phyloP scores from a whole-genome alignment of 108 stramenopile species.

The Cyclostephanos invisitatus region DNA sequence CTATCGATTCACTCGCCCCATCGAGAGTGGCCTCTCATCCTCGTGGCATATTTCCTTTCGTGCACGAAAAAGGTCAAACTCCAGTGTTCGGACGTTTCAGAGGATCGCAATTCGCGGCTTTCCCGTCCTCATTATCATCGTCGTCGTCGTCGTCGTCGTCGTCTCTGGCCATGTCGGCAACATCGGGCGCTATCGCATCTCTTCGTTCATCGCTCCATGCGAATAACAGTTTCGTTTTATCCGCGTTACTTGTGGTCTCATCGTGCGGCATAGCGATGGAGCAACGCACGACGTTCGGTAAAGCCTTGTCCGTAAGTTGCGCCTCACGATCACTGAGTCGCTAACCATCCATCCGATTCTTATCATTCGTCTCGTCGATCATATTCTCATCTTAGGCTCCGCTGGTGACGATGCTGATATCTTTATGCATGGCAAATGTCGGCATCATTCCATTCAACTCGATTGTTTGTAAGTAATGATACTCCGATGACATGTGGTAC shows the following conservation, averaged over 20 bases:
- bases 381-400: conserved; percentile 51
- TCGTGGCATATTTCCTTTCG: background rate
- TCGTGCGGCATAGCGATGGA: conserved; percentile 73
- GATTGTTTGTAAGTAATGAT: conserved; percentile 59
- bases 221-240: conserved; percentile 61
- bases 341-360: too few relatives aligned
- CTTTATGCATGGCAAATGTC: conserved; percentile 67
- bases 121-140: conserved; percentile 7
- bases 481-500: background rate
- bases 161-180: conserved; percentile 8
- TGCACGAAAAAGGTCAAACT: background rate
- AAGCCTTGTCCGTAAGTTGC: conserved; percentile 61
- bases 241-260: conserved; percentile 58
- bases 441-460: conserved; percentile 74
- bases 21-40: background rate
- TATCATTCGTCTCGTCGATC: background rate
- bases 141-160: conserved; percentile 7
- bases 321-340: background rate
- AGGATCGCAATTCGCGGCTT: background rate
- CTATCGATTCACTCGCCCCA: background rate
- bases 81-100: background rate
- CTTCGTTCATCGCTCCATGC: conserved; percentile 42
- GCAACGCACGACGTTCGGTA: conserved; percentile 68
- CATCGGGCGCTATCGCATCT: conserved; percentile 1
- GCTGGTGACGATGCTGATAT: conserved; percentile 75